Conservation (phyloP, 2,329 filamentous ascomycete genomes). For the Penicillium thymicola region DNA sequence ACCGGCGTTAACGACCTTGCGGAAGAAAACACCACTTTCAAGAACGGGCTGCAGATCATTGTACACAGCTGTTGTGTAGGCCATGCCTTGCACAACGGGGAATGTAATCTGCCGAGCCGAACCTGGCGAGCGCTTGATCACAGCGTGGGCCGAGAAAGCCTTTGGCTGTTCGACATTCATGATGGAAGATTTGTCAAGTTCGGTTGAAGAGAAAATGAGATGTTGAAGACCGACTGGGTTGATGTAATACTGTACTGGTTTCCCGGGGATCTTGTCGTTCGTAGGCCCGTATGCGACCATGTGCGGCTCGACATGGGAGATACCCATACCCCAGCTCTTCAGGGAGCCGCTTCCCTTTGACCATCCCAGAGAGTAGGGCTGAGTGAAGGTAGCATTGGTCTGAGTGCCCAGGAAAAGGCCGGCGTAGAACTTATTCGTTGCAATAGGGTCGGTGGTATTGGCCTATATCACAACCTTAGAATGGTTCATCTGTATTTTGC, state of each 20-base stretch:
- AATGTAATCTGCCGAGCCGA: slow-evolving; percentile 65
- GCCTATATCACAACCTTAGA: slow-evolving; percentile 18
- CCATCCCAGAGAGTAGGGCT: slow-evolving; percentile 72
- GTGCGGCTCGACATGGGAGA: slow-evolving; percentile 68
- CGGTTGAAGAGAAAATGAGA: slow-evolving; percentile 72
- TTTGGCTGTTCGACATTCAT: slow-evolving; percentile 53
- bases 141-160: slow-evolving; percentile 63
- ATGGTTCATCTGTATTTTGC: not conserved
- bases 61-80: slow-evolving; percentile 77
- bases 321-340: slow-evolving; percentile 70
- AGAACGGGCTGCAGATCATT: slow-evolving; percentile 67
- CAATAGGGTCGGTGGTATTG: slow-evolving; percentile 35
- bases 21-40: slow-evolving; percentile 72
- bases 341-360: slow-evolving; percentile 60
- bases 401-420: slow-evolving; percentile 78
- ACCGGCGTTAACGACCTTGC: slow-evolving; percentile 55
- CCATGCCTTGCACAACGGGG: slow-evolving; percentile 85
- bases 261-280: slow-evolving; percentile 50
- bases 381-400: slow-evolving; percentile 65
- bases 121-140: slow-evolving; percentile 56
- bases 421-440: slow-evolving; percentile 63
- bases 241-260: slow-evolving; percentile 68
- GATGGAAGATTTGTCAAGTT: slow-evolving; percentile 62
- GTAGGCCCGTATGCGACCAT: slow-evolving; percentile 65
- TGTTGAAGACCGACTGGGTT: slow-evolving; percentile 82